Evolutionary conservation across 2,329 filamentous ascomycete genomes (phyloP).

Genomic region (Colletotrichum spinosum): DNA sequence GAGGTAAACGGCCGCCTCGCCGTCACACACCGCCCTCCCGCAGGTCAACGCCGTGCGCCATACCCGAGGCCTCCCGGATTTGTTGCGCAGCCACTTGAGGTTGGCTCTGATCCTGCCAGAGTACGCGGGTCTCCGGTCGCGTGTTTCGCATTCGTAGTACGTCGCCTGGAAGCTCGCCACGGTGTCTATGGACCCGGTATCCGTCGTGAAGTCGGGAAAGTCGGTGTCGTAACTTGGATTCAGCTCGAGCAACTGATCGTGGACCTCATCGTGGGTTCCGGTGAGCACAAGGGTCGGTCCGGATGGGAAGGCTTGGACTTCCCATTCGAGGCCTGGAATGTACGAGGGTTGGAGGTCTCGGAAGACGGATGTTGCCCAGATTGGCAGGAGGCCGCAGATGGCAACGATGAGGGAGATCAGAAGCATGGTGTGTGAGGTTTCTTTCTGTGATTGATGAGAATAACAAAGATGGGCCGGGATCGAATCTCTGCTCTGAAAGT

Average conservation of each 20-base stretch:
- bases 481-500: too few relatives aligned
- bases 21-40: constrained; percentile 39
- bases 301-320: neutral
- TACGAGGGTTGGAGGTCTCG: too few relatives aligned
- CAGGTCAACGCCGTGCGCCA: constrained; percentile 37
- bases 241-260: neutral
- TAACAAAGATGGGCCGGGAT: too few relatives aligned
- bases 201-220: neutral
- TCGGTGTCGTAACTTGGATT: neutral
- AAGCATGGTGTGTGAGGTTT: too few relatives aligned
- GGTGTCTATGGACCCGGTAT: neutral
- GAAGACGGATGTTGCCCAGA: too few relatives aligned
- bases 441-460: too few relatives aligned
- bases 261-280: neutral
- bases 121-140: neutral
- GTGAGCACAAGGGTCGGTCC: neutral
- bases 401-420: too few relatives aligned
- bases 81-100: constrained; percentile 34
- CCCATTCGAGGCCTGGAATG: neutral
- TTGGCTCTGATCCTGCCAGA: constrained; percentile 19
- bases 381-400: too few relatives aligned
- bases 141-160: neutral
- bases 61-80: constrained; percentile 28
- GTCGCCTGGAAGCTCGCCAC: neutral
- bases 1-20: constrained; percentile 38